Percentiles rank a stretch among this genome's conserved stretches.
Evolutionary conservation across 1,139 yeast species (phyloP).

Genomic region (Kodamaea ohmeri): DNA sequence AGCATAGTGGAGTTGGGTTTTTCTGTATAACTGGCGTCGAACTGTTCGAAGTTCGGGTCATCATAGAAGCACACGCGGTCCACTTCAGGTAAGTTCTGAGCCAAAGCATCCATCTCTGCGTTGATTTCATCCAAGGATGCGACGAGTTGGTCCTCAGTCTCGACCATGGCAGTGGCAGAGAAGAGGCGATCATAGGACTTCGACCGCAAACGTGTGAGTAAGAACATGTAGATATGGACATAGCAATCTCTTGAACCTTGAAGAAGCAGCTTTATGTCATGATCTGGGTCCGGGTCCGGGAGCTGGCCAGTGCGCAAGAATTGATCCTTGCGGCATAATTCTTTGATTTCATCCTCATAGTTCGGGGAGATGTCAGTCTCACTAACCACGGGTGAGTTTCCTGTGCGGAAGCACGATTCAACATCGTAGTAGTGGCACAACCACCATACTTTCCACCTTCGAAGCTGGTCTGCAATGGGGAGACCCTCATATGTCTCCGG

Average conservation of each 20-base stretch:
- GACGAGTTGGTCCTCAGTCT: slow-evolving; percentile 11
- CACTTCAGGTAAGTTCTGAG: slow-evolving; percentile 12
- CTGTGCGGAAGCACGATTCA: slow-evolving; percentile 52
- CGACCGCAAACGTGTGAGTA: slow-evolving; percentile 28
- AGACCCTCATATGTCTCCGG: slow-evolving; percentile 46
- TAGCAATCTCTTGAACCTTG: not conserved
- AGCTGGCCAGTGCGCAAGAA: slow-evolving; percentile 2
- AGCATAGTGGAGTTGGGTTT: slow-evolving; percentile 19
- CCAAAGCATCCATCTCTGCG: slow-evolving; percentile 17
- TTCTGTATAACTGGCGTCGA: slow-evolving; percentile 3
- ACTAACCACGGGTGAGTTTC: slow-evolving; percentile 55
- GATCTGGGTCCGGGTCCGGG: not conserved
- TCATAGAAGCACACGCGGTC: slow-evolving; percentile 16
- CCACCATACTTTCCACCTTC: slow-evolving; percentile 54
- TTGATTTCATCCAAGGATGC: slow-evolving; percentile 14
- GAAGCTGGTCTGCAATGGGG: slow-evolving; percentile 33
- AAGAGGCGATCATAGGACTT: slow-evolving; percentile 30
- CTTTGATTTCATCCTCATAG: slow-evolving; percentile 8
- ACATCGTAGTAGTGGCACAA: slow-evolving; percentile 52
- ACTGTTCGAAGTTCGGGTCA: slow-evolving; percentile 16
- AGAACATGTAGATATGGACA: slow-evolving; percentile 17
- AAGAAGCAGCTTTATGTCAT: not conserved
- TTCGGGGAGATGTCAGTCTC: slow-evolving; percentile 34
- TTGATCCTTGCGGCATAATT: slow-evolving; percentile 2
- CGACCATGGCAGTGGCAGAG: slow-evolving; percentile 25